Conservation (phyloP, 75 land plant species). For the Sequoiadendron giganteum region DNA sequence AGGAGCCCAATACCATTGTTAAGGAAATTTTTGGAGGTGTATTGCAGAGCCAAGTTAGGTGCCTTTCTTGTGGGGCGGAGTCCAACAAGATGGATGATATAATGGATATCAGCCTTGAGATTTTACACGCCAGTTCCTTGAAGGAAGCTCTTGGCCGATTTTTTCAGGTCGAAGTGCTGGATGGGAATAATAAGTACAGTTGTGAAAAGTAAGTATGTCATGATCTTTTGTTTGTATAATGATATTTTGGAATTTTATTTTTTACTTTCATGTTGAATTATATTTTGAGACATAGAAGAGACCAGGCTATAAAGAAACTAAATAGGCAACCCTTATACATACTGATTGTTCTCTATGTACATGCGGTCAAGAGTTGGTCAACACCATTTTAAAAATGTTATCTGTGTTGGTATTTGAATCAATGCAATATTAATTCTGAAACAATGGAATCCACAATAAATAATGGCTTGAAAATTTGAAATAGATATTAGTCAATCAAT, state of each 20-base stretch:
- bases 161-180: constrained; percentile 87
- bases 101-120: constrained; percentile 93
- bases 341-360: background rate
- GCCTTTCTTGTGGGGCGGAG: constrained; percentile 71
- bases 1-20: constrained; percentile 49
- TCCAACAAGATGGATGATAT: constrained; percentile 92
- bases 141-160: constrained; percentile 70
- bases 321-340: background rate
- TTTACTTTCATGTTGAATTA: background rate
- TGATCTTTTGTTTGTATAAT: background rate
- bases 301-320: background rate
- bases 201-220: constrained; percentile 63
- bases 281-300: background rate
- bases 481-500: background rate
- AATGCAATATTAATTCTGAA: background rate
- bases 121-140: constrained; percentile 51
- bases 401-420: background rate
- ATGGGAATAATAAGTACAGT: constrained; percentile 90
- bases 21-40: constrained; percentile 96
- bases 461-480: background rate
- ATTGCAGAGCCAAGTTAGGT: constrained; percentile 90
- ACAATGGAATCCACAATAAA: background rate
- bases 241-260: background rate
- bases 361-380: background rate
- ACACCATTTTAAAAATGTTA: background rate